A percentile compares a stretch with the other conserved stretches of the same genome.
These are phyloP conservation scores for Aspergillus pseudonomiae DNA, from an alignment of 2,329 filamentous ascomycete species.

Conservation along the genomic window DNA sequence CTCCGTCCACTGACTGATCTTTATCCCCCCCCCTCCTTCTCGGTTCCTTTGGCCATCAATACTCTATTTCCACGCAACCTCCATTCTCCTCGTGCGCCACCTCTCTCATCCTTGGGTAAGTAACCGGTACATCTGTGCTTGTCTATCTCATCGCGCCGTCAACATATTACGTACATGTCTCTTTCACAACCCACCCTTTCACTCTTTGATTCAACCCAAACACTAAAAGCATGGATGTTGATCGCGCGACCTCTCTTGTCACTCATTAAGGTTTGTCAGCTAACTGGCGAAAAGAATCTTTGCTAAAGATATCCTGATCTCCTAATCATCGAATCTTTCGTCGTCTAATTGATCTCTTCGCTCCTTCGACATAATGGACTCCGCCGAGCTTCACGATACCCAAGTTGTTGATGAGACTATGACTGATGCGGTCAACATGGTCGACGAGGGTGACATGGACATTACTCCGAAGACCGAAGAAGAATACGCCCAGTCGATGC, in stretches of 20 bases:
- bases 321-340: constrained; percentile 2
- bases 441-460: constrained; percentile 70
- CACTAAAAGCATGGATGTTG: not conserved
- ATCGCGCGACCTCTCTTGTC: not conserved
- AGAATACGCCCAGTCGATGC: constrained; percentile 88
- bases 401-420: constrained; percentile 64
- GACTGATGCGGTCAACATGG: constrained; percentile 67
- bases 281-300: not conserved
- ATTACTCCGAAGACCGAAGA: constrained; percentile 88
- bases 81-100: not conserved
- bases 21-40: not conserved
- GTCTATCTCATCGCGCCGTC: not conserved
- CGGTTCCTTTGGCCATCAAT: constrained; percentile 6
- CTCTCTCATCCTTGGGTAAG: constrained; percentile 6
- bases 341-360: not conserved
- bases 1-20: constrained; percentile 15
- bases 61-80: not conserved
- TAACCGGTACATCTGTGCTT: not conserved
- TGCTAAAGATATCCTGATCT: not conserved
- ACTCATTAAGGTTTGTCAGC: not conserved
- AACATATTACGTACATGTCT: not conserved
- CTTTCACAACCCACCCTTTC: not conserved
- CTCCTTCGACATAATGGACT: constrained; percentile 57
- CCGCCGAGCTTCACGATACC: constrained; percentile 59
- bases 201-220: not conserved